Evolutionary conservation across 805 yeast genomes (phyloP).

Genomic region (Metschnikowia borealis): DNA sequence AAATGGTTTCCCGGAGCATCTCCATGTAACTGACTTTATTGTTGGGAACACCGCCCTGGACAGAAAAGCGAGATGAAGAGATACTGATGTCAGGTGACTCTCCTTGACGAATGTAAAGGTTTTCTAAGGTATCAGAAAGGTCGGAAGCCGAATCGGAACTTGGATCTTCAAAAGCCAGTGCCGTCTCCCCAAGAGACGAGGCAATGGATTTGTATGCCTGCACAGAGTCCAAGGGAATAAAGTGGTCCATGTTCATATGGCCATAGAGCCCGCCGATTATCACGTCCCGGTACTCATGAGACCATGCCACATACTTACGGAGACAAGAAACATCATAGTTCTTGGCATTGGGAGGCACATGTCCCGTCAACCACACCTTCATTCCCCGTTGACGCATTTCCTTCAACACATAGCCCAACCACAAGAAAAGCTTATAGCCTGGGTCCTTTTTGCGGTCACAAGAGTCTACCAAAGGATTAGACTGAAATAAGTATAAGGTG

Average conservation of each 20-base stretch:
- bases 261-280: slow-evolving; percentile 83
- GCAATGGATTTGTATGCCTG: slow-evolving; percentile 57
- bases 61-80: slow-evolving; percentile 9
- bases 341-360: slow-evolving; percentile 82
- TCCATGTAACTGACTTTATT: slow-evolving; percentile 66
- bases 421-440: slow-evolving; percentile 69
- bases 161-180: background rate
- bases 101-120: slow-evolving; percentile 7
- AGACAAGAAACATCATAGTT: slow-evolving; percentile 71
- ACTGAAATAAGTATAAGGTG: slow-evolving; percentile 68
- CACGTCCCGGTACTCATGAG: slow-evolving; percentile 77
- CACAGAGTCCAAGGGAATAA: slow-evolving; percentile 68
- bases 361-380: slow-evolving; percentile 87
- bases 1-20: slow-evolving; percentile 48
- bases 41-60: slow-evolving; percentile 60
- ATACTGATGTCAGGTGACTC: background rate
- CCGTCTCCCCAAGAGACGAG: slow-evolving; percentile 3
- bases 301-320: slow-evolving; percentile 75
- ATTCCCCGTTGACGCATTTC: slow-evolving; percentile 69
- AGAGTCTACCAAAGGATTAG: slow-evolving; percentile 78
- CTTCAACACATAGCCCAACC: slow-evolving; percentile 72
- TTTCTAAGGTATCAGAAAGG: slow-evolving; percentile 17
- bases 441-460: slow-evolving; percentile 73
- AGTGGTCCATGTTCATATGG: slow-evolving; percentile 88
- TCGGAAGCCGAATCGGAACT: slow-evolving; percentile 10